Evolutionary conservation across 768 basidiomycete species (phyloP).

Genomic region (Stropharia rugosoannulata): DNA sequence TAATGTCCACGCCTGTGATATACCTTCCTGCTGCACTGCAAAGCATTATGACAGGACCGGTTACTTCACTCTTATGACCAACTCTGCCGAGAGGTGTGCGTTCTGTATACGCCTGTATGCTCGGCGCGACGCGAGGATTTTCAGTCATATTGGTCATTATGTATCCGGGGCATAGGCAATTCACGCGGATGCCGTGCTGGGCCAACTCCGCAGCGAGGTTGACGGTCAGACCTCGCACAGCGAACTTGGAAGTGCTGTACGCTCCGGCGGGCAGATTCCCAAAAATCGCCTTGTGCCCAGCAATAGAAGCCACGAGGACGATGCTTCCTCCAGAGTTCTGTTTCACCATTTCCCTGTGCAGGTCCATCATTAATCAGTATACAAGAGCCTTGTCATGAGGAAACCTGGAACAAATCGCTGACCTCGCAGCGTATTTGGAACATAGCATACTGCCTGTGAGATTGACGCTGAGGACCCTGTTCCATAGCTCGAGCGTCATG

Average conservation of each 20-base stretch:
- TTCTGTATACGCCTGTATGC: constrained; percentile 33
- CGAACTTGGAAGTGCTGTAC: constrained; percentile 44
- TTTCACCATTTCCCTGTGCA: constrained; percentile 37
- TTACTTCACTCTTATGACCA: constrained; percentile 39
- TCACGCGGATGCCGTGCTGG: constrained; percentile 39
- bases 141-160: constrained; percentile 43
- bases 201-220: constrained; percentile 44
- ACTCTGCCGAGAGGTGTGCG: constrained; percentile 44
- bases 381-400: not conserved
- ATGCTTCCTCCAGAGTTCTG: constrained; percentile 40
- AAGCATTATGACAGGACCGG: constrained; percentile 37
- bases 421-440: constrained; percentile 41
- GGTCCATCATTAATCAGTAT: too few relatives aligned
- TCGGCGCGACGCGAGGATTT: constrained; percentile 28
- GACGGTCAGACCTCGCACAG: constrained; percentile 34
- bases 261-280: constrained; percentile 36
- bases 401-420: not conserved
- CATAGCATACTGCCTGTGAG: constrained; percentile 49
- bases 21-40: constrained; percentile 42
- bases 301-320: constrained; percentile 42
- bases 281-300: constrained; percentile 39
- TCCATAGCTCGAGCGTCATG: constrained; percentile 31
- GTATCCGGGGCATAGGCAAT: constrained; percentile 42
- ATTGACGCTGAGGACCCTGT: constrained; percentile 38
- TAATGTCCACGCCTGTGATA: constrained; percentile 42